These are phyloP conservation scores for Rhodofomes roseus DNA, from an alignment of 1,284 basidiomycete genomes.

Conservation along the genomic window DNA sequence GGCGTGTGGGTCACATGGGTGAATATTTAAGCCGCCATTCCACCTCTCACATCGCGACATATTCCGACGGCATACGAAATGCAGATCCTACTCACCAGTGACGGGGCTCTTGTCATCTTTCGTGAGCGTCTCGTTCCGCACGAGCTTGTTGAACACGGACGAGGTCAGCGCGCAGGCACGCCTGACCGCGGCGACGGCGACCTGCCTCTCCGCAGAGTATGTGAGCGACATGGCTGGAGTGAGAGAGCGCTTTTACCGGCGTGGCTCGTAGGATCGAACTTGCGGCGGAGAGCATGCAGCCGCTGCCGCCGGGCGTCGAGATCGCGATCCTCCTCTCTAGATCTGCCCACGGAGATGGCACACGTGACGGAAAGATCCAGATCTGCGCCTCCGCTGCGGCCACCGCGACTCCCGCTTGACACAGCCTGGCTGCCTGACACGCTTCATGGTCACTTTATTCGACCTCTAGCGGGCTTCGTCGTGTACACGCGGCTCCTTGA, in stretches of 20 bases:
- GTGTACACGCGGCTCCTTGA: too few species aligned
- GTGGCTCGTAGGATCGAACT: slow-evolving; percentile 2
- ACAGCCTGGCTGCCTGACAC: too few species aligned
- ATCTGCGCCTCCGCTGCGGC: background rate
- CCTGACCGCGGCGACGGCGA: slow-evolving; percentile 89
- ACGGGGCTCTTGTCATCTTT: slow-evolving; percentile 97
- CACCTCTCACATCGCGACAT: background rate
- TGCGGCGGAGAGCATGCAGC: background rate
- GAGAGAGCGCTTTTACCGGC: slow-evolving; percentile 17
- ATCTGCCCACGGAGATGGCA: background rate
- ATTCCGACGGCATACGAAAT: background rate
- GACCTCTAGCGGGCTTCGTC: too few species aligned
- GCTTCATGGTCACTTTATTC: too few species aligned
- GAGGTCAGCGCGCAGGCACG: slow-evolving; percentile 84
- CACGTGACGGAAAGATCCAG: background rate
- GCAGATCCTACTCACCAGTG: slow-evolving; percentile 57
- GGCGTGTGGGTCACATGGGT: background rate
- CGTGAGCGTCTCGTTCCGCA: slow-evolving; percentile 83
- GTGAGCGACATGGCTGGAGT: slow-evolving; percentile 29
- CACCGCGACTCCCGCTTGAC: too few species aligned
- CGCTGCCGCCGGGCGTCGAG: background rate
- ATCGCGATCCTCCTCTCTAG: background rate
- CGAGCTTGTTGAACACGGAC: slow-evolving; percentile 85
- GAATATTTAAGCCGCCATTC: background rate
- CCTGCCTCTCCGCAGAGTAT: slow-evolving; percentile 54